A percentile compares a stretch with the other conserved stretches of the same genome.
These are phyloP conservation scores for Testicularia cyperi DNA, from an alignment of 1,284 basidiomycete species.

Conservation along the genomic window DNA sequence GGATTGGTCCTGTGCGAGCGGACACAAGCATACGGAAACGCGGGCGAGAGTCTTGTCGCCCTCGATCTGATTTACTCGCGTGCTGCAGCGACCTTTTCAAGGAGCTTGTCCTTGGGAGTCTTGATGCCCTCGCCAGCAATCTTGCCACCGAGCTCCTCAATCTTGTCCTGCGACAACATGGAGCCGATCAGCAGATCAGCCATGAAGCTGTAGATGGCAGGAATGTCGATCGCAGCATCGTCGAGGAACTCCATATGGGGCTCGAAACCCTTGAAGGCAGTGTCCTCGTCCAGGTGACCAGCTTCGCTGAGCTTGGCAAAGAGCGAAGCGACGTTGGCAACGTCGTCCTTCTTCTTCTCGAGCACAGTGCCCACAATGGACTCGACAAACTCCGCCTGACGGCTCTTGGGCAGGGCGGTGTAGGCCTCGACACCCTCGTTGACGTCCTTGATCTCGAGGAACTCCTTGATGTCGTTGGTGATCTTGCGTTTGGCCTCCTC, in stretches of 20 bases:
- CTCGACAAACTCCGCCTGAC: slow-evolving; percentile 72
- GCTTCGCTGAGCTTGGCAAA: slow-evolving; percentile 46
- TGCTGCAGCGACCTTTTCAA: slow-evolving; percentile 54
- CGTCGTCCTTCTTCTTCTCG: slow-evolving; percentile 81
- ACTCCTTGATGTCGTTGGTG: slow-evolving; percentile 64
- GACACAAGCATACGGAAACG: too few species aligned
- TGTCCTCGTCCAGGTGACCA: slow-evolving; percentile 44
- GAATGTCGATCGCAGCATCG: slow-evolving; percentile 84
- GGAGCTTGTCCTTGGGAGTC: slow-evolving; percentile 55
- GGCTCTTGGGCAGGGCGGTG: slow-evolving; percentile 66
- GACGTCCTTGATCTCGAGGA: slow-evolving; percentile 67
- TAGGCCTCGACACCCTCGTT: slow-evolving; percentile 76
- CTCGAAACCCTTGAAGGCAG: slow-evolving; percentile 71
- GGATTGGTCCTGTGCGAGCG: too few species aligned
- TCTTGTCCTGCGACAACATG: slow-evolving; percentile 45
- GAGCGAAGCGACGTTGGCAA: slow-evolving; percentile 63
- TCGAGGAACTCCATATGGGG: slow-evolving; percentile 74
- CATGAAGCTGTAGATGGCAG: slow-evolving; percentile 77
- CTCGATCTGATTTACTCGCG: too few species aligned
- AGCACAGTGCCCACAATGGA: slow-evolving; percentile 72
- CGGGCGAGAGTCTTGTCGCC: too few species aligned
- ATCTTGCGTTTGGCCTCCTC: slow-evolving; percentile 76
- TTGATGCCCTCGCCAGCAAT: slow-evolving; percentile 57
- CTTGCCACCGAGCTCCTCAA: slow-evolving; percentile 51
- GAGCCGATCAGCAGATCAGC: slow-evolving; percentile 62